A percentile compares a stretch with the other conserved stretches of the same genome.
phyloP scores from a whole-genome alignment of 257 asterid genomes.

The Primulina eburnea region DNA sequence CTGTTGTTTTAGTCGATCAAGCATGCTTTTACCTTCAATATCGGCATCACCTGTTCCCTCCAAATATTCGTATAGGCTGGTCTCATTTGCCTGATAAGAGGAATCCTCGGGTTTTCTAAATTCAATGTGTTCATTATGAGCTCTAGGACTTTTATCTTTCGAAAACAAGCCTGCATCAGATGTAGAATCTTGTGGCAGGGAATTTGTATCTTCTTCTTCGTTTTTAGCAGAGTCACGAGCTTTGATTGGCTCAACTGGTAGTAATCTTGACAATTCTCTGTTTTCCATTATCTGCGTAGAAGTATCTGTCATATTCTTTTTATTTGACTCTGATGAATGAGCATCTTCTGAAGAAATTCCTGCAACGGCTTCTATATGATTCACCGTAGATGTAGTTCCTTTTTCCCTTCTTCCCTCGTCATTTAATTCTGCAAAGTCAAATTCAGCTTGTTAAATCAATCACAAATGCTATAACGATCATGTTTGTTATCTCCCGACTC shows the following conservation, averaged over 20 bases:
- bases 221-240: constrained; percentile 25
- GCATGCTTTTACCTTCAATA: constrained; percentile 56
- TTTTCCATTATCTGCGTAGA: constrained; percentile 17
- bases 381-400: neutral
- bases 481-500: neutral
- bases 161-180: constrained; percentile 21
- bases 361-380: constrained; percentile 22
- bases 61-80: constrained; percentile 24
- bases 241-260: constrained; percentile 21
- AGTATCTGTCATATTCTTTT: constrained; percentile 19
- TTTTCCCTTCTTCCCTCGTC: neutral
- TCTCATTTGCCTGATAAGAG: constrained; percentile 23
- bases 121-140: constrained; percentile 21
- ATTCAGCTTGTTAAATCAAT: neutral
- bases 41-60: constrained; percentile 38
- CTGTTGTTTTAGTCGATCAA: constrained; percentile 53
- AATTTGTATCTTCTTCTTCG: constrained; percentile 34
- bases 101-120: constrained; percentile 27
- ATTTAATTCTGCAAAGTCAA: neutral
- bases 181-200: constrained; percentile 23
- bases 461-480: neutral
- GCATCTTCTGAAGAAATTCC: constrained; percentile 27
- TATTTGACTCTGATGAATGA: constrained; percentile 20
- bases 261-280: constrained; percentile 21
- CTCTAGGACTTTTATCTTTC: constrained; percentile 12